Conservation (phyloP, 305 asterid genomes). For the Ilex paraguariensis region DNA sequence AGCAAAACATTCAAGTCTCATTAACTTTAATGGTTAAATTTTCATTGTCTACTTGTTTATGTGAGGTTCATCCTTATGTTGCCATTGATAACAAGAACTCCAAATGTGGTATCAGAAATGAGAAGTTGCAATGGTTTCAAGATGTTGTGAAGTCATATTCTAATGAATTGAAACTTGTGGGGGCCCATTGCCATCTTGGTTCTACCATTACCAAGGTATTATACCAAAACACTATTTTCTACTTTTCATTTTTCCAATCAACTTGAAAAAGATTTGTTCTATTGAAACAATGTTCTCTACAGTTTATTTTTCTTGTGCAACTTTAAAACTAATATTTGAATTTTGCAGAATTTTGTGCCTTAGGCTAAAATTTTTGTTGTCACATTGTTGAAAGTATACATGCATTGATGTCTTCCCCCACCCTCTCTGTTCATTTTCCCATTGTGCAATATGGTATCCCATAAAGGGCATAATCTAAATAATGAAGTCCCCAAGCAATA, state of each 20-base stretch:
- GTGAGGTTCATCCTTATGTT: constrained; percentile 94
- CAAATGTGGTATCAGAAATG: constrained; percentile 91
- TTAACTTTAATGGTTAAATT: neutral
- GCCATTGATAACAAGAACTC: constrained; percentile 96
- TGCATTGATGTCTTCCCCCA: no score
- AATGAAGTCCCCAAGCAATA: no score
- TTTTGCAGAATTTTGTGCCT: no score
- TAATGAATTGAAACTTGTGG: constrained; percentile 81
- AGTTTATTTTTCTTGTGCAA: neutral
- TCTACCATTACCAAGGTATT: constrained; percentile 91
- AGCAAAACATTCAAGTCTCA: no score
- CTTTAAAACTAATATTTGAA: no score
- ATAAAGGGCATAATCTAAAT: no score
- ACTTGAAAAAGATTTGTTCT: no score
- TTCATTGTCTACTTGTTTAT: constrained; percentile 10
- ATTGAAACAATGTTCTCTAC: neutral
- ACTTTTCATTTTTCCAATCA: no score
- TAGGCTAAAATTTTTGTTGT: no score
- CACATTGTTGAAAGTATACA: no score
- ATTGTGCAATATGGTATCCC: no score
- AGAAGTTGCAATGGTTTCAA: constrained; percentile 90
- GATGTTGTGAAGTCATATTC: constrained; percentile 93
- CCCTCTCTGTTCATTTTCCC: no score
- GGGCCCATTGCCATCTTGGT: constrained; percentile 97
- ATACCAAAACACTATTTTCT: neutral